Base-by-base conservation (phyloP, 2,329 filamentous ascomycete species). In the Penicillium griseofulvum region DNA sequence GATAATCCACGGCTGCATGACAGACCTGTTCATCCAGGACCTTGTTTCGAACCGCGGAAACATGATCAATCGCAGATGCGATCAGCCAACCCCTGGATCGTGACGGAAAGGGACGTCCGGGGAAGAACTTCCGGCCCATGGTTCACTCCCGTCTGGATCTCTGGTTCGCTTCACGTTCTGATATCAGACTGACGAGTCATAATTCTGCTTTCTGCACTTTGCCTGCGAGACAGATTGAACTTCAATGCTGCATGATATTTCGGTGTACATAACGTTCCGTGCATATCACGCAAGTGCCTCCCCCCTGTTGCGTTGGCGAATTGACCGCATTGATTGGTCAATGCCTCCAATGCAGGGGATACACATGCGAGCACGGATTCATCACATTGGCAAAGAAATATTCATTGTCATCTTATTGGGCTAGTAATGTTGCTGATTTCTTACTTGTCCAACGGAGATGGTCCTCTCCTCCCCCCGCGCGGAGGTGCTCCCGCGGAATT, bases 101-200 rank as follows among this genome's bases (percentile, higher is more conserved):
- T 41, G 46, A 53, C 50, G 48, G 56, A 54, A 57, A 41, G 52
- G 47, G 41, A n/a, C 29, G 47, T 55, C 61, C 58, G 59, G 59
- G 59, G 59, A 60, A 62, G 43, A 26, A 6, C 22, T 48, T 17
- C 58, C 56, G 55, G 60, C 55, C 63, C 63, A 63, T 64, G 63
- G 63, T 64, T 62, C 57, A 58, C 58, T 60, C 50, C 63, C 58
- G 58, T 42, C 38, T 17, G 44, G 33, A 57, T 50, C 58, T 57
- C 22, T 51, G 52, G 54, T 59, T 46, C 54, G 26, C 39, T 44
- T 33, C 41, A 46, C 28, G 37, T 38, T 52, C 54, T 55, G 42
- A 56, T 52, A 54, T 55, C 54, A 47, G 43, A 52, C 38, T 8
- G 36, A 51, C 45, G 22, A 28, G 42, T 50, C 39, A 44, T 16